These are phyloP conservation scores for Rhizopogon vulgaris DNA, from an alignment of 768 basidiomycete genomes.

Conservation along the genomic window DNA sequence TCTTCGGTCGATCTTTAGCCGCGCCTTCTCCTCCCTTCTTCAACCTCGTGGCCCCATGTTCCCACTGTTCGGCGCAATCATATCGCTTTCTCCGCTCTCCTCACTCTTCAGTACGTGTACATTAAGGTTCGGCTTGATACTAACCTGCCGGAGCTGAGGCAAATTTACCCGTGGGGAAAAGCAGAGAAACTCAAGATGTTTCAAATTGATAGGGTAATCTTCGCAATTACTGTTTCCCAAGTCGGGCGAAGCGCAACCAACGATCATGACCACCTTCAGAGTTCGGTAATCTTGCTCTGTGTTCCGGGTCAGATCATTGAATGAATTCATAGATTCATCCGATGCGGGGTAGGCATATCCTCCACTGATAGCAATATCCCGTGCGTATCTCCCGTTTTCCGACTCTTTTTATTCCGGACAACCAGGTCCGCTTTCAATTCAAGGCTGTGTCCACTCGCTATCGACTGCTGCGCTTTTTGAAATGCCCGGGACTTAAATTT, in stretches of 20 bases:
- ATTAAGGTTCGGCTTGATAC: not conserved
- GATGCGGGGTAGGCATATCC: not conserved
- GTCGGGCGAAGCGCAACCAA: not conserved
- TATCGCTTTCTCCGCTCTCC: not conserved
- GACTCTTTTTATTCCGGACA: not conserved
- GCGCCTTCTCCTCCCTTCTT: not conserved
- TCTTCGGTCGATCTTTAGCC: slow-evolving; percentile 1
- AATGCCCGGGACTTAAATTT: no score
- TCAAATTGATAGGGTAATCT: slow-evolving; percentile 4
- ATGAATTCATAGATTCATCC: not conserved
- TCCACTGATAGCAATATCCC: not conserved
- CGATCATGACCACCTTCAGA: not conserved
- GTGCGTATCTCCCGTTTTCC: not conserved
- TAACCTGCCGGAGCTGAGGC: not conserved
- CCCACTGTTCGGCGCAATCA: not conserved
- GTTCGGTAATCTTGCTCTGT: not conserved
- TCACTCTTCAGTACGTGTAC: not conserved
- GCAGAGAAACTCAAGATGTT: slow-evolving; percentile 1
- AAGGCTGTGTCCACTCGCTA: not conserved
- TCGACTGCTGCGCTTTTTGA: not conserved
- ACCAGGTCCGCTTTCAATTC: not conserved
- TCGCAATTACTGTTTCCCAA: not conserved
- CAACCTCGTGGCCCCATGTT: slow-evolving; percentile 11
- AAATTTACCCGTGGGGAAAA: not conserved
- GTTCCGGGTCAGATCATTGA: not conserved